phyloP scores from a whole-genome alignment of 768 basidiomycete species.

The Suillus subluteus region DNA sequence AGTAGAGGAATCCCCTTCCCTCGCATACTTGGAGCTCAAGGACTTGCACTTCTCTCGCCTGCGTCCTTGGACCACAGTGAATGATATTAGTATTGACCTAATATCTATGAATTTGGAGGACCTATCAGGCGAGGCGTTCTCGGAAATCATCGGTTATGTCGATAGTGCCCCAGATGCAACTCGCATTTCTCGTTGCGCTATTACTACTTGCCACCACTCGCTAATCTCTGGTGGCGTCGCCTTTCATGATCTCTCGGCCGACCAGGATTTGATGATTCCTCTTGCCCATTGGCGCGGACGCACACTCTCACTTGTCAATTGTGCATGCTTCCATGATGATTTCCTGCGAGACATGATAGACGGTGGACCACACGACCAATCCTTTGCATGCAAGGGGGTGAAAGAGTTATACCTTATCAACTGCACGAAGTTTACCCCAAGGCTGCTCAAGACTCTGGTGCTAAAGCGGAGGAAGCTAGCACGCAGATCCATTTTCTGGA shows the following conservation, averaged over 20 bases:
- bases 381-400: slow-evolving; percentile 6
- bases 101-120: slow-evolving; percentile 5
- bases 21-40: slow-evolving; percentile 3
- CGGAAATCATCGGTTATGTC: slow-evolving; percentile 7
- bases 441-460: background rate
- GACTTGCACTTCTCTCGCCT: slow-evolving; percentile 7
- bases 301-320: slow-evolving; percentile 2
- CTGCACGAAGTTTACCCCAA: slow-evolving; percentile 1
- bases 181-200: slow-evolving; percentile 6
- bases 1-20: background rate
- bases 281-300: slow-evolving; percentile 4
- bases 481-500: slow-evolving; percentile 4
- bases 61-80: slow-evolving; percentile 8
- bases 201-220: background rate
- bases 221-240: slow-evolving; percentile 5
- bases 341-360: slow-evolving; percentile 9
- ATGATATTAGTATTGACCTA: background rate
- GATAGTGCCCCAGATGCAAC: background rate
- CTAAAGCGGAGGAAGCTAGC: background rate
- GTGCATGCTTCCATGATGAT: slow-evolving; percentile 9
- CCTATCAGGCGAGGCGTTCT: slow-evolving; percentile 5
- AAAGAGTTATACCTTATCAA: slow-evolving; percentile 5
- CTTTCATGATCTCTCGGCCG: background rate
- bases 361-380: slow-evolving; percentile 1
- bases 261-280: slow-evolving; percentile 10